Evolutionary conservation across 225 moss, liverwort and hornwort species (phyloP).

Genomic region (Anthoceros angustus): DNA sequence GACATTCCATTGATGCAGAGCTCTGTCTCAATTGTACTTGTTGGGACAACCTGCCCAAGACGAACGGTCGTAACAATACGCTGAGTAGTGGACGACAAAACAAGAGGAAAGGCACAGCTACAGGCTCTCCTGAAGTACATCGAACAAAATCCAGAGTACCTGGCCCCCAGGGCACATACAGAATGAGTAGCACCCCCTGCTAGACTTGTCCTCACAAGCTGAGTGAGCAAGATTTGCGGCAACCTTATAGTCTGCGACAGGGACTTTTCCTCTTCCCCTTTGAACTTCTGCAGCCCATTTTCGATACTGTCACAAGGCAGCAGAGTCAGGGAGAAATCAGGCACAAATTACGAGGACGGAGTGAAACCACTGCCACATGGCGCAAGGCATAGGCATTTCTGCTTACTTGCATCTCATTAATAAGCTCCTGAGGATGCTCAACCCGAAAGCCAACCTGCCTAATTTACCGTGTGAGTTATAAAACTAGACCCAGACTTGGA

Average conservation of each 20-base stretch:
- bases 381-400: neutral
- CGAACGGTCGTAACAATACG: no score
- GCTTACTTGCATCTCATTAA: conserved; percentile 89
- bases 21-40: conserved; percentile 73
- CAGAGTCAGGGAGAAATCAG: neutral
- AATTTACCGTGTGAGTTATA: neutral
- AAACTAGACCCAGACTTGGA: neutral
- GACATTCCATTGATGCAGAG: conserved; percentile 98
- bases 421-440: conserved; percentile 95
- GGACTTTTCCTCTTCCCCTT: conserved; percentile 74
- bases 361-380: neutral
- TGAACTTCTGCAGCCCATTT: conserved; percentile 84
- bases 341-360: neutral
- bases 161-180: conserved; percentile 99
- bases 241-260: conserved; percentile 85
- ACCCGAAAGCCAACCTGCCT: conserved; percentile 81
- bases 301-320: conserved; percentile 44
- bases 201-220: conserved; percentile 13
- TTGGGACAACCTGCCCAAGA: conserved; percentile 56
- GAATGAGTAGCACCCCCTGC: conserved; percentile 84
- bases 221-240: conserved; percentile 19
- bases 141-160: conserved; percentile 19
- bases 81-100: neutral
- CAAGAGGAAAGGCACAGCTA: neutral
- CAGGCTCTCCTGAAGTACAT: neutral